These are phyloP conservation scores for Colletotrichum noveboracense DNA, from an alignment of 2,329 filamentous ascomycete species.

Conservation along the genomic window DNA sequence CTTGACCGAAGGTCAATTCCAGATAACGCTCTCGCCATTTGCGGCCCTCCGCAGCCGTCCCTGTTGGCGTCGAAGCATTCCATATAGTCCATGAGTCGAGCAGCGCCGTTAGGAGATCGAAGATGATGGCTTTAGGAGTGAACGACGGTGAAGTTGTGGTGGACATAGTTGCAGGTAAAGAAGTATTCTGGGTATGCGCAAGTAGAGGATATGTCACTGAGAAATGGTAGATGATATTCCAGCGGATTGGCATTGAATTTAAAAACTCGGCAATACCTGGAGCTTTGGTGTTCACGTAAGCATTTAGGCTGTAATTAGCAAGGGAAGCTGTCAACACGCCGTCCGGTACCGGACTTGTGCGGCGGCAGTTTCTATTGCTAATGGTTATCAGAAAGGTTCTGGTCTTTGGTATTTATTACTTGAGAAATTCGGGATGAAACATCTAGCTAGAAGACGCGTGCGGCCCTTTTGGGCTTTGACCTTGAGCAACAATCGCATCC, in stretches of 20 bases:
- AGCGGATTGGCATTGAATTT: background rate
- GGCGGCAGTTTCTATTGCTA: background rate
- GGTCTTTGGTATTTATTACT: background rate
- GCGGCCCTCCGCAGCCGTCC: background rate
- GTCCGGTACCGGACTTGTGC: background rate
- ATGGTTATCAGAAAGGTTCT: background rate
- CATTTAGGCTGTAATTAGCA: background rate
- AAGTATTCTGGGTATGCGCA: background rate
- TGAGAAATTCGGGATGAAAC: background rate
- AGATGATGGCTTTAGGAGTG: background rate
- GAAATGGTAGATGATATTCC: background rate
- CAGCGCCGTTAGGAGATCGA: background rate
- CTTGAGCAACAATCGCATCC: background rate
- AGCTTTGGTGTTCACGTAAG: background rate
- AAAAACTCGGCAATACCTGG: fast-evolving
- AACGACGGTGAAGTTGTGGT: background rate
- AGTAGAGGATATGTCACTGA: background rate
- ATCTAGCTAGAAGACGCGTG: background rate
- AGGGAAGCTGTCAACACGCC: background rate
- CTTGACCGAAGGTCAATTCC: background rate
- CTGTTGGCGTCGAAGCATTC: background rate
- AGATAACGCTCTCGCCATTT: background rate
- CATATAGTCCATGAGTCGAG: background rate
- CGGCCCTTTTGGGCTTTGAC: background rate
- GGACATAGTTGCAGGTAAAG: background rate